These are phyloP conservation scores for Penicillium sp. DNA, from an alignment of 2,329 filamentous ascomycete species.

Conservation along the genomic window DNA sequence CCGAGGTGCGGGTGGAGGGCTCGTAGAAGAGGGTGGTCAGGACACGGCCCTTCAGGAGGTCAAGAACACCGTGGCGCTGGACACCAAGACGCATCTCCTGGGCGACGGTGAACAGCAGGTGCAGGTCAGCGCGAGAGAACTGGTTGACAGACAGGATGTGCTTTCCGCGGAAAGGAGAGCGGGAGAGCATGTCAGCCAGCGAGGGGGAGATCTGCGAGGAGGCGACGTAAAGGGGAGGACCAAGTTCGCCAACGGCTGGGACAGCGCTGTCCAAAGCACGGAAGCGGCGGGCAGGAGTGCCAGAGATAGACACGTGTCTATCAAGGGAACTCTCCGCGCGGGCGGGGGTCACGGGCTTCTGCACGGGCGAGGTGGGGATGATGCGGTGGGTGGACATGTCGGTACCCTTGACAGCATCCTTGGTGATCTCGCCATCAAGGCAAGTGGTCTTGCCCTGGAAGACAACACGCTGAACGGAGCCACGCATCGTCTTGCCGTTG, in stretches of 20 bases:
- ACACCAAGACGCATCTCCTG: constrained; percentile 97
- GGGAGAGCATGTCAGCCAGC: constrained; percentile 70
- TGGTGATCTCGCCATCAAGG: constrained; percentile 65
- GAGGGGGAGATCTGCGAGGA: constrained; percentile 58
- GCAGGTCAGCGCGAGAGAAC: constrained; percentile 82
- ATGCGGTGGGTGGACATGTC: constrained; percentile 72
- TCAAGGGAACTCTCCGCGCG: constrained; percentile 41
- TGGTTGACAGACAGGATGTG: constrained; percentile 91
- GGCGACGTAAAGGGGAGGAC: constrained; percentile 41
- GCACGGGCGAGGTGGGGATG: constrained; percentile 54
- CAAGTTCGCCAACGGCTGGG: constrained; percentile 37
- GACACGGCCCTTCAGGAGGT: constrained; percentile 80
- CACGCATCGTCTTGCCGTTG: constrained; percentile 65
- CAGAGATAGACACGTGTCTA: constrained; percentile 38
- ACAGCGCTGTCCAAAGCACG: constrained; percentile 32
- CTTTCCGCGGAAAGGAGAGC: constrained; percentile 82
- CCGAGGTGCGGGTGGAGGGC: constrained; percentile 91
- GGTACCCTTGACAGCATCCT: constrained; percentile 60
- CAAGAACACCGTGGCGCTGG: constrained; percentile 84
- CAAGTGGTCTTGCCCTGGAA: constrained; percentile 74
- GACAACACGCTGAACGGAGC: constrained; percentile 70
- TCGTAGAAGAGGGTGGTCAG: constrained; percentile 96
- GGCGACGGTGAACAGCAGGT: constrained; percentile 91
- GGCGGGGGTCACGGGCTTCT: constrained; percentile 52
- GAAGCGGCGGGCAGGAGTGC: constrained; percentile 38